Base-by-base conservation (phyloP, 1,139 yeast genomes). In the Hansenula lynferdii region DNA sequence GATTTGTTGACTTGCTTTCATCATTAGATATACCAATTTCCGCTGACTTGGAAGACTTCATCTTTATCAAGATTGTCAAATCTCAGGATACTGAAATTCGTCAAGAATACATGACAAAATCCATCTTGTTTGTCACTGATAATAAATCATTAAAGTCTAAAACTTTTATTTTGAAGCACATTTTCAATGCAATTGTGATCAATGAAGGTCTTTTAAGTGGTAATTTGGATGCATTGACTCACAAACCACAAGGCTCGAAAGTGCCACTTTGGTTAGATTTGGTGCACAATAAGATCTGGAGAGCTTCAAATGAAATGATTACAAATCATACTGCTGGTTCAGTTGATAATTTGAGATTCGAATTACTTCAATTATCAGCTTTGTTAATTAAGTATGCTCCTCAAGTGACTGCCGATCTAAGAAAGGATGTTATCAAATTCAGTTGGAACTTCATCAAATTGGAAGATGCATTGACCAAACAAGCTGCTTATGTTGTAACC, bases 381-480 rank as follows among this genome's bases (percentile, higher is more conserved):
- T 64, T 85, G 37, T 63, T 92, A 33, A 76, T 90, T 31, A 82
- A 81, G 53, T 73, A 79, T 62, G 82, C 87, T 2, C 77, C 96
- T 0, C 60, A 65, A 1, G 60, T 70, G 18, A 71, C 87, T 15
- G 66, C 74, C 8, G 82, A 77, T n/a, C 73, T 77, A 48, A 73
- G 89, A 35, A 92, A 89, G 54, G 96, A 89, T 51, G 77, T 92
- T 34, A 86, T 92, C 61, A 89, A 87, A 58, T 92, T 90, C 64
- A 85, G 92, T 50, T 94, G 98, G 98, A 85, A 85, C 50, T 86
- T 82, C 54, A 84, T 92, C 54, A 87, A 87, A 51, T 65, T 90
- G 34, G 97, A 90, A 48, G 99, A 94, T 56, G 77, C 81, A 42
- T 77, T 89, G 38, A 81, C 95, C 30, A 94, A 94, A 57, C 96